Conservation (phyloP, 345 rosid species). For the Eucalyptus caleyi region DNA sequence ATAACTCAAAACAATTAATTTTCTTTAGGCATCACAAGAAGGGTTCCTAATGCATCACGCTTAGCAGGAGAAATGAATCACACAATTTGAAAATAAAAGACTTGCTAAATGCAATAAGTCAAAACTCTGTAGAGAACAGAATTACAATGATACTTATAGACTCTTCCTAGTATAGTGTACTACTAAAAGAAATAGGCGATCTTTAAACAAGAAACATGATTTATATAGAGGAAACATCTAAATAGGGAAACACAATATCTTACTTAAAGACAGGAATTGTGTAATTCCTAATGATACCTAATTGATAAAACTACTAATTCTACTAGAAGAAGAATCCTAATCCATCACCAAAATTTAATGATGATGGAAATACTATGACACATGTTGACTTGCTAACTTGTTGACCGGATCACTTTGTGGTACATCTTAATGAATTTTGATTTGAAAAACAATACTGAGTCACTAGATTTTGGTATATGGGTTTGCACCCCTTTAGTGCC, state of each 20-base stretch:
- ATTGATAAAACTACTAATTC: background rate
- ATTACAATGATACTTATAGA: background rate
- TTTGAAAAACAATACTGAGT: background rate
- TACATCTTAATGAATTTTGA: background rate
- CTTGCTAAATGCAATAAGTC: background rate
- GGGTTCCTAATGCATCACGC: background rate
- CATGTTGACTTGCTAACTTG: background rate
- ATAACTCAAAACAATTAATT: background rate
- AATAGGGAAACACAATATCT: background rate
- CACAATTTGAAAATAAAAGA: background rate
- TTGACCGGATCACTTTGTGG: background rate
- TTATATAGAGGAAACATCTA: background rate
- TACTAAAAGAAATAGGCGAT: background rate
- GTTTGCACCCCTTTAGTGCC: background rate
- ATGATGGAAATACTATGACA: background rate
- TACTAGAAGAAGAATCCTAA: background rate
- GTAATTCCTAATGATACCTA: background rate
- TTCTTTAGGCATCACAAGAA: background rate
- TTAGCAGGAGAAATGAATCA: background rate
- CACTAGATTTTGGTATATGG: background rate
- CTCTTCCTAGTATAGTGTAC: background rate
- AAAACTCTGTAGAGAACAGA: background rate
- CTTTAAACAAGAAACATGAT: background rate
- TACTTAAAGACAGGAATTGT: background rate
- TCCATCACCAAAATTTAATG: background rate